Evolutionary conservation across 495 filamentous ascomycete genomes (phyloP), one percentile per base, ranked within the genome.

Genomic region (Darksidea phi): DNA sequence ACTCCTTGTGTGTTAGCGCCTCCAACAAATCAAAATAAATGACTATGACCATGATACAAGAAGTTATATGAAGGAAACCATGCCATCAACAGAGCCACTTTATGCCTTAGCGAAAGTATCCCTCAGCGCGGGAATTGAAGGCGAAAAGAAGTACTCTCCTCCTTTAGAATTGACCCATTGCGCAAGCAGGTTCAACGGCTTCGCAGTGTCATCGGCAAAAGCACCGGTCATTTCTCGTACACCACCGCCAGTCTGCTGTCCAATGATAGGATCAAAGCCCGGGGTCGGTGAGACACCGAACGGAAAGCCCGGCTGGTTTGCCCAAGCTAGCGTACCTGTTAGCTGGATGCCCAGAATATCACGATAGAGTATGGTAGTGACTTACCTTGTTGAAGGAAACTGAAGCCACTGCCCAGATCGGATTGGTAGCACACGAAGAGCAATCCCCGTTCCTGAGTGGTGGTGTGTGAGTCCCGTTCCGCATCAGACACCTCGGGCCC

Each of bases 341-440:
- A 45, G 41, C 62, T 66, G 67, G 72, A 12, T 69, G 62, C 17
- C 6, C 13, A n/a, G n/a, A n/a, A 45, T n/a, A n/a, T 6, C 15
- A 15, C 20, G 3, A 5, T 5, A 45, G 8, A 32, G 28, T 32
- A 32, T 32, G 28, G 3, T 32, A 32, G 28, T 32, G 28, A 32
- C 47, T 49, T 23, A 49, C 47, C 15, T 25, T 71, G 41, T 57
- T 77, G 74, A 12, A 77, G 58, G 58, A 75, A 70, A n/a, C 70
- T 67, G 59, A 79, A 79, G 0, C 74, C 75, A 38, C 70, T 59
- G 2, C 26, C 54, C n/a, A n/a, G 13, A 51, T 70, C 69, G 61
- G 73, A 74, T 61, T 79, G 76, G 57, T 79, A 79, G 43, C 71
- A 73, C 1, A 66, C 68, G 51, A 79, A 79, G 5, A 75, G 64